Evolutionary conservation across 106 monocot species (phyloP).

Genomic region (Hemerocallis citrina): DNA sequence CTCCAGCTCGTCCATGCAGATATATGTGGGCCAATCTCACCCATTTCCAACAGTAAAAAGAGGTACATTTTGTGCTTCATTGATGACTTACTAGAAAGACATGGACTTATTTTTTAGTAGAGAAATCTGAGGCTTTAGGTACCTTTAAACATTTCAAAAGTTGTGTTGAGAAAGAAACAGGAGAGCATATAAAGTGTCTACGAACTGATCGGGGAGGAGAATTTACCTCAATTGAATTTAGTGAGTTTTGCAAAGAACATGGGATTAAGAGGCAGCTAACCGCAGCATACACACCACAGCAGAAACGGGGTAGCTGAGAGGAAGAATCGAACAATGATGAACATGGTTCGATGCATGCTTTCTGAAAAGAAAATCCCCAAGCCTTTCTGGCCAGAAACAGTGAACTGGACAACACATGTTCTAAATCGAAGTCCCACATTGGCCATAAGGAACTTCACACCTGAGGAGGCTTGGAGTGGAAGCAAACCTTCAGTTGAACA

Average conservation of each 20-base stretch:
- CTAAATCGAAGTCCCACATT: slow-evolving; percentile 7
- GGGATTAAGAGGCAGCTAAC: background rate
- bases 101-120: background rate
- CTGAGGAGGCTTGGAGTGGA: slow-evolving; percentile 2
- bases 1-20: slow-evolving; percentile 1
- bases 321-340: slow-evolving; percentile 2
- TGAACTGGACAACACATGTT: slow-evolving; percentile 5
- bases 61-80: slow-evolving; percentile 1
- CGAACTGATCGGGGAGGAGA: background rate
- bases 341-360: slow-evolving; percentile 6
- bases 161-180: background rate
- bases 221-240: slow-evolving; percentile 2
- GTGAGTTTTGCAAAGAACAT: background rate
- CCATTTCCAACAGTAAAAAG: background rate
- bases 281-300: background rate
- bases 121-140: background rate
- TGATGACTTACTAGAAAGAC: slow-evolving; percentile 7
- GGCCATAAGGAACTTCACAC: background rate
- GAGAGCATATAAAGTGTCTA: background rate
- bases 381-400: slow-evolving; percentile 4
- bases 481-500: background rate
- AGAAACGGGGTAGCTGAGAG: slow-evolving; percentile 4
- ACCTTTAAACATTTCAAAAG: slow-evolving; percentile 1
- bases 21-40: background rate
- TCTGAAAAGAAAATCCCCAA: background rate